Evolutionary conservation across 257 asterid species (phyloP).

Genomic region (Apocynum venetum): DNA sequence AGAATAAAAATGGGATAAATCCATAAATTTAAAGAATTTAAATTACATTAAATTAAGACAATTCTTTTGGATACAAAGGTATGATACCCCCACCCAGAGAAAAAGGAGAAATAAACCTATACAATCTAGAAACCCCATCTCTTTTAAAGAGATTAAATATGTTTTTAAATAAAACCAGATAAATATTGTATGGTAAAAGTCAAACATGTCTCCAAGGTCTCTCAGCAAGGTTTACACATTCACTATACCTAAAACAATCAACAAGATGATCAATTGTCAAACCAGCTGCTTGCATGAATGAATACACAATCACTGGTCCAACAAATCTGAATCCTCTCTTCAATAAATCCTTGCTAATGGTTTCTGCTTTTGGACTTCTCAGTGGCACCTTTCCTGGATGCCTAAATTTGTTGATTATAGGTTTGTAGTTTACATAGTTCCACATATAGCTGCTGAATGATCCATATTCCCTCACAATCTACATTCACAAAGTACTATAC

Average conservation of each 20-base stretch:
- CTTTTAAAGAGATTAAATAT: not conserved
- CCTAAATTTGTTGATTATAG: conserved; percentile 64
- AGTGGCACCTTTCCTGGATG: conserved; percentile 76
- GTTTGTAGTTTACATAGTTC: conserved; percentile 71
- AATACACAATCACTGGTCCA: conserved; percentile 84
- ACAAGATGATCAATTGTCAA: conserved; percentile 83
- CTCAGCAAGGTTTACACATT: conserved; percentile 75
- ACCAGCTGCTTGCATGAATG: conserved; percentile 91
- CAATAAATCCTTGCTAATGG: conserved; percentile 72
- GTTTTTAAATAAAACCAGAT: not conserved
- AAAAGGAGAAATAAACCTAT: not conserved
- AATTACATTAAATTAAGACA: conserved; percentile 1
- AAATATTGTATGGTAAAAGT: conserved; percentile 2
- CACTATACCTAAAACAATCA: conserved; percentile 62
- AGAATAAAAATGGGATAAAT: not conserved
- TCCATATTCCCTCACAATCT: conserved; percentile 75
- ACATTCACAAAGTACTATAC: not conserved
- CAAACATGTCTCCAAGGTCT: conserved; percentile 96
- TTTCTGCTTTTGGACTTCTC: conserved; percentile 83
- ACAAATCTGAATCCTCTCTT: conserved; percentile 81
- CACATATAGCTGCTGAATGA: conserved; percentile 83
- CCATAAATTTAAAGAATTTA: not conserved
- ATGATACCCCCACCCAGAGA: not conserved
- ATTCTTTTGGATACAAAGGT: not conserved
- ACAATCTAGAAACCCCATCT: not conserved